These are phyloP conservation scores for Colletotrichum sp. DNA, from an alignment of 2,329 filamentous ascomycete species.

Conservation along the genomic window DNA sequence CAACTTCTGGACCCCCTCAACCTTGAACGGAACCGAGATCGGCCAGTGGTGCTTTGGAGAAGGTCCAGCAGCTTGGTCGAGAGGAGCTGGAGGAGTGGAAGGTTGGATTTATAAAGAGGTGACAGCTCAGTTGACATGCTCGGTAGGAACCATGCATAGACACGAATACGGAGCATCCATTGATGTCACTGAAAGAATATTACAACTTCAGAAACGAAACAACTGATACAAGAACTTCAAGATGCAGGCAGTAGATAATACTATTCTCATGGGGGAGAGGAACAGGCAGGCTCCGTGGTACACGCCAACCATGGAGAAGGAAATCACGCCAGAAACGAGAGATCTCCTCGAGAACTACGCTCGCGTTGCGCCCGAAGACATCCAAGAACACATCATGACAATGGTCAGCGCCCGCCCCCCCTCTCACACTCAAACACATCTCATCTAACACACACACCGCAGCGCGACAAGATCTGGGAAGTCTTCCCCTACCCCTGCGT, in stretches of 20 bases:
- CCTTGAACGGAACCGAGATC: not conserved
- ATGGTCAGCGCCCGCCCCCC: not conserved
- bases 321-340: not conserved
- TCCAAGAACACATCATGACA: conserved; percentile 3
- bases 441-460: not conserved
- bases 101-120: not conserved
- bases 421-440: not conserved
- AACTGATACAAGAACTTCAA: not conserved
- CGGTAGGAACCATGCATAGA: not conserved
- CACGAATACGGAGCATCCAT: not conserved
- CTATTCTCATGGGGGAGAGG: not conserved
- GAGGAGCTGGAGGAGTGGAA: not conserved
- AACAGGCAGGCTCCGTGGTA: conserved; percentile 19
- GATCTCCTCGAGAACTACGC: conserved; percentile 18
- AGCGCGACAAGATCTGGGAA: conserved; percentile 19
- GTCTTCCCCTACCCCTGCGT: conserved; percentile 23
- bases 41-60: not conserved
- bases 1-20: not conserved
- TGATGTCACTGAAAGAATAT: not conserved
- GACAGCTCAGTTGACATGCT: not conserved
- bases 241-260: conserved; percentile 2
- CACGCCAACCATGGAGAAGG: not conserved
- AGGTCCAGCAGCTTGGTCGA: not conserved
- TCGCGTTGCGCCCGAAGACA: not conserved
- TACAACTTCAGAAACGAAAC: not conserved